Percentiles rank a stretch among this genome's conserved stretches.
Conservation (phyloP, 2,329 filamentous ascomycete species). For the Hortaea werneckii region DNA sequence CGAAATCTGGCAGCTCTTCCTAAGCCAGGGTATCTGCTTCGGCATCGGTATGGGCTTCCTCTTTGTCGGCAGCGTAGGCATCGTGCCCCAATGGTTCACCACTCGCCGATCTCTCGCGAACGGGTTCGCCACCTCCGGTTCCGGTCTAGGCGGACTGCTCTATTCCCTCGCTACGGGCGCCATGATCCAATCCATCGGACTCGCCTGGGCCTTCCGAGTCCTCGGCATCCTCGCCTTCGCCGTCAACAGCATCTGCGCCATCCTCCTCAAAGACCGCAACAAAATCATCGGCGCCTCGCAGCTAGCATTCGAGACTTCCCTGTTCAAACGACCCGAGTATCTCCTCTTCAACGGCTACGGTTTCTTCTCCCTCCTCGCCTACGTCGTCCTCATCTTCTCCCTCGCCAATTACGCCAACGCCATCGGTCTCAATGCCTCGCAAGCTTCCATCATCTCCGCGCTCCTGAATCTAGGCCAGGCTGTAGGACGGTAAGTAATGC, state of each 20-base stretch:
- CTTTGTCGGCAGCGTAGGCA: slow-evolving; percentile 58
- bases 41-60: slow-evolving; percentile 70
- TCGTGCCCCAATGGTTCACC: slow-evolving; percentile 66
- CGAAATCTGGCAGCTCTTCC: slow-evolving; percentile 64
- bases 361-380: slow-evolving; percentile 62
- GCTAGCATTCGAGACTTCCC: slow-evolving; percentile 51
- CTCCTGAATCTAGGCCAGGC: slow-evolving; percentile 59
- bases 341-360: slow-evolving; percentile 56
- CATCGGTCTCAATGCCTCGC: slow-evolving; percentile 55
- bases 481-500: slow-evolving; percentile 36
- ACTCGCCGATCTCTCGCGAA: slow-evolving; percentile 60
- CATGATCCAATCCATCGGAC: slow-evolving; percentile 54
- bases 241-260: slow-evolving; percentile 53
- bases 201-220: slow-evolving; percentile 58
- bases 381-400: slow-evolving; percentile 67
- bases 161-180: slow-evolving; percentile 59
- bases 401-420: slow-evolving; percentile 61
- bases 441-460: slow-evolving; percentile 63
- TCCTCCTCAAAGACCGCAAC: slow-evolving; percentile 62
- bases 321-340: slow-evolving; percentile 55
- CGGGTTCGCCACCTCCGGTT: slow-evolving; percentile 57
- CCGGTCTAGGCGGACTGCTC: slow-evolving; percentile 61
- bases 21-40: slow-evolving; percentile 65
- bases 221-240: slow-evolving; percentile 53
- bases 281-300: slow-evolving; percentile 58